phyloP scores from a whole-genome alignment of 306 rosid species.

The Carpinus viminea region DNA sequence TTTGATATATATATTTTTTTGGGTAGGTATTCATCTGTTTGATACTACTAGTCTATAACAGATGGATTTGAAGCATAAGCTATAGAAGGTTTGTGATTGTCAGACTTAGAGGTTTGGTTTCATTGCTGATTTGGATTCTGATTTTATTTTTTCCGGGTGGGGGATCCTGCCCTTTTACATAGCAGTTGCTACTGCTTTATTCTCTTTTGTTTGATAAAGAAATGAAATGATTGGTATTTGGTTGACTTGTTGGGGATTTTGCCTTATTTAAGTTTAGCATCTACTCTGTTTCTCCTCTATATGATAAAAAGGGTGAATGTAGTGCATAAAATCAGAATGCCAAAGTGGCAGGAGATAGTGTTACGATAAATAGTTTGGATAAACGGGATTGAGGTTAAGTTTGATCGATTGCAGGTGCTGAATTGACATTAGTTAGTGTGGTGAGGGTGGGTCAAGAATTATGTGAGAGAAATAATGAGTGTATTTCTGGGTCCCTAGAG shows the following conservation, averaged over 20 bases:
- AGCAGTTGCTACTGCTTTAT: neutral
- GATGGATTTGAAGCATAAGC: neutral
- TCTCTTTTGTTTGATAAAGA: neutral
- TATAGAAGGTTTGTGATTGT: neutral
- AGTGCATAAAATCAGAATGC: neutral
- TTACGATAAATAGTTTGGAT: too few species aligned
- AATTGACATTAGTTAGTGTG: neutral
- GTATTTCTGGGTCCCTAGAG: neutral
- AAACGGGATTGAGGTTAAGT: neutral
- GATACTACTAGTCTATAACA: neutral
- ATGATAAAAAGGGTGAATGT: neutral
- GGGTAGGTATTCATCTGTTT: neutral
- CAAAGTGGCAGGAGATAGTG: neutral
- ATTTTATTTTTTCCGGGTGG: too few species aligned
- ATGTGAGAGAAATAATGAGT: neutral
- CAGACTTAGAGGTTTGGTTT: neutral
- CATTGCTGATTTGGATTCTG: neutral
- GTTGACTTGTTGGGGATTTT: neutral
- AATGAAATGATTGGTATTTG: neutral
- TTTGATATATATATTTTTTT: neutral
- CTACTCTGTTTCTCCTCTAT: neutral
- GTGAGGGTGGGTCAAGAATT: neutral
- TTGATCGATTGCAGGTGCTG: neutral
- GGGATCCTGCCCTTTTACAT: too few species aligned
- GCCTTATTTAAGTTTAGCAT: neutral